Conservation (phyloP, 306 rosid species). For the Canavalia ensiformis region DNA sequence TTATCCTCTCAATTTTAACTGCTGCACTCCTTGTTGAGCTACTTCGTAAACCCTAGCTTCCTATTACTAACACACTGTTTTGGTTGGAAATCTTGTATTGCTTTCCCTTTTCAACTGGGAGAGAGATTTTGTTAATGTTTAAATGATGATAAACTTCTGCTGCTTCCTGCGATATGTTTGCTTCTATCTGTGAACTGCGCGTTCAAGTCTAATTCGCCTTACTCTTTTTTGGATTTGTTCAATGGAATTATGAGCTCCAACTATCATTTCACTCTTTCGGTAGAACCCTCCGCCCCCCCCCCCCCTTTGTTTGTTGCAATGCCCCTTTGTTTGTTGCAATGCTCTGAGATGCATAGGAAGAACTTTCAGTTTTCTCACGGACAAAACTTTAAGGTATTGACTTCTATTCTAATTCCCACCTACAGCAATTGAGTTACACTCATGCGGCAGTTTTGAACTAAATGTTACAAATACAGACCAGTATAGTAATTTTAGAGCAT, state of each 20-base stretch:
- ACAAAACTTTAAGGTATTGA: background rate
- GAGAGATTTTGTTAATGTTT: background rate
- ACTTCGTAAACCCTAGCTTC: constrained; percentile 62
- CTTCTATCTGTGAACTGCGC: constrained; percentile 5
- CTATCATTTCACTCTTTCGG: background rate
- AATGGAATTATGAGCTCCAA: background rate
- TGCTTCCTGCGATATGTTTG: background rate
- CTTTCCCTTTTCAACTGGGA: background rate
- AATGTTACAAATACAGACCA: background rate
- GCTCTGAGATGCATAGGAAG: background rate
- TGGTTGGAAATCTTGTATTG: background rate
- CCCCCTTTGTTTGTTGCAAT: background rate
- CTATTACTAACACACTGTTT: constrained; percentile 5
- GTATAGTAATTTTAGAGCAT: background rate
- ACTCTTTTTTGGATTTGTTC: background rate
- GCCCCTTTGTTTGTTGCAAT: background rate
- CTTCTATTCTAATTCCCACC: background rate
- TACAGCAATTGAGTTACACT: background rate
- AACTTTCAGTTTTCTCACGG: background rate
- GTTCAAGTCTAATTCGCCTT: constrained; percentile 13
- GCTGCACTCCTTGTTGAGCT: constrained; percentile 20
- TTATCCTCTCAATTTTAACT: constrained; percentile 12
- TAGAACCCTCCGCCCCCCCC: no score
- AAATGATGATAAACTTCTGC: constrained; percentile 7
- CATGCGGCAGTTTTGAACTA: background rate